Evolutionary conservation across 2,329 filamentous ascomycete species (phyloP).

Genomic region (Trichoderma polysporum): DNA sequence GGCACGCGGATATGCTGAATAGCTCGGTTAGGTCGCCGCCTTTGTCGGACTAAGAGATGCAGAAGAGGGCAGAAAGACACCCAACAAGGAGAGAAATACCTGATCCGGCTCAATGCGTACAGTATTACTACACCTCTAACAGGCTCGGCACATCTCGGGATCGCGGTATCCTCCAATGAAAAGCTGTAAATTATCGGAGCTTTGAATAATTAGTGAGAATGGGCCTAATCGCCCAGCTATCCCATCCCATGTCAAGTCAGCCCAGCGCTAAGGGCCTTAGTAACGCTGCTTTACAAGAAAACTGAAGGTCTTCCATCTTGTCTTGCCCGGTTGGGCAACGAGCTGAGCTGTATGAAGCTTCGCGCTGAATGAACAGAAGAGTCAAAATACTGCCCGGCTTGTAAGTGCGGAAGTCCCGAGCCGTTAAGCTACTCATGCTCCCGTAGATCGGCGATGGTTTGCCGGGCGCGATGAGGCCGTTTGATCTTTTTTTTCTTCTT

Average conservation of each 20-base stretch:
- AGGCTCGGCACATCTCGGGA: constrained; percentile 11
- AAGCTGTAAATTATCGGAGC: neutral
- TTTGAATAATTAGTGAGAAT: neutral
- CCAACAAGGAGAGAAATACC: neutral
- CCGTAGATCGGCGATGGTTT: neutral
- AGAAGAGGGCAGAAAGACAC: neutral
- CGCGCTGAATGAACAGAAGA: neutral
- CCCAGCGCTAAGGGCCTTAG: neutral
- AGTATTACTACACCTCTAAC: neutral
- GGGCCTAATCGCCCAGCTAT: neutral
- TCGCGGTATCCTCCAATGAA: neutral
- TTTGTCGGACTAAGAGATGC: neutral
- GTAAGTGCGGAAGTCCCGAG: neutral
- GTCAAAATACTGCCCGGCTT: neutral
- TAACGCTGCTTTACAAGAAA: neutral
- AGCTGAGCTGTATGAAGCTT: neutral
- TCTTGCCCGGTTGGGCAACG: neutral
- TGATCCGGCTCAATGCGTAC: neutral
- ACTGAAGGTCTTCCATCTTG: neutral
- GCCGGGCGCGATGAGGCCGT: neutral
- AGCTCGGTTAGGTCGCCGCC: neutral
- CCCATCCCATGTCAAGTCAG: neutral
- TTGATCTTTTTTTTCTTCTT: constrained; percentile 1
- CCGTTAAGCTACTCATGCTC: neutral
- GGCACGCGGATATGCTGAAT: neutral